Evolutionary conservation across 2,329 filamentous ascomycete genomes (phyloP).

Genomic region (Rutstroemia sydowiana): DNA sequence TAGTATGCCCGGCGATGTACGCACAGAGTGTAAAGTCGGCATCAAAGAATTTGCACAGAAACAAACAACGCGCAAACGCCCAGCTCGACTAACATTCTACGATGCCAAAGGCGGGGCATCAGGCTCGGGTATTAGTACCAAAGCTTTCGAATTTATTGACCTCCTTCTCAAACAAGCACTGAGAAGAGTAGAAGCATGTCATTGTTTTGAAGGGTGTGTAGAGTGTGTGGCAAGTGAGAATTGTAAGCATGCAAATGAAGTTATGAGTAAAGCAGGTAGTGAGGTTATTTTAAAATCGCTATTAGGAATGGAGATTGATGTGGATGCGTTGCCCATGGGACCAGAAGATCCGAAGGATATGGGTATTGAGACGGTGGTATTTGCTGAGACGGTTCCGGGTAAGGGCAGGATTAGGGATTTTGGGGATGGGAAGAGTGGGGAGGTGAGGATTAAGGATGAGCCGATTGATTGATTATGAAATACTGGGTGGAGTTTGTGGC

Average conservation of each 20-base stretch:
- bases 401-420: conserved; percentile 25
- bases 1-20: conserved; percentile 81
- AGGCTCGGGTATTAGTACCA: conserved; percentile 80
- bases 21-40: conserved; percentile 87
- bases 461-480: conserved; percentile 15
- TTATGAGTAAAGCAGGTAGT: conserved; percentile 88
- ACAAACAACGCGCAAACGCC: conserved; percentile 68
- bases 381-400: conserved; percentile 40
- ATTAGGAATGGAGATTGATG: conserved; percentile 68
- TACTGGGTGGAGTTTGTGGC: background rate
- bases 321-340: conserved; percentile 80
- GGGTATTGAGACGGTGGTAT: conserved; percentile 75
- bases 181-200: conserved; percentile 66
- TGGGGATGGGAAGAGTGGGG: conserved; percentile 18
- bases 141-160: conserved; percentile 90
- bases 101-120: conserved; percentile 83
- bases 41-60: conserved; percentile 77
- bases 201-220: conserved; percentile 72
- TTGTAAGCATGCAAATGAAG: conserved; percentile 80
- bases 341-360: conserved; percentile 61
- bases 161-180: conserved; percentile 69
- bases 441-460: conserved; percentile 27
- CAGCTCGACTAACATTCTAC: conserved; percentile 86
- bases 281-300: conserved; percentile 73
- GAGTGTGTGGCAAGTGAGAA: conserved; percentile 83